Conservation (phyloP, 148 eudicot species). For the Cornus florida region DNA sequence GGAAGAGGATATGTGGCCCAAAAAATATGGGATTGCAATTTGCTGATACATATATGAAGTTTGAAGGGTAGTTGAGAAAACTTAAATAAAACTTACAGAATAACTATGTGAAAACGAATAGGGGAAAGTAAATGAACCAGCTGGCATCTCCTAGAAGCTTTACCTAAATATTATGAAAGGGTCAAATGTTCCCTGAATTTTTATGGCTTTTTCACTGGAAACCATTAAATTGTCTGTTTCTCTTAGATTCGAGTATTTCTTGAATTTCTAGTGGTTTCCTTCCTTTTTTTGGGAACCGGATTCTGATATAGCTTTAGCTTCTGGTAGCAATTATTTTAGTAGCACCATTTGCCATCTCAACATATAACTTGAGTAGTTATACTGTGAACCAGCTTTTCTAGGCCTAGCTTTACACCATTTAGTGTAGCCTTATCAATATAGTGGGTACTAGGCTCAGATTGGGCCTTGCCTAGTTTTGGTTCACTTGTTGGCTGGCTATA, state of each 20-base stretch:
- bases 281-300: not conserved
- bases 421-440: too few relatives aligned
- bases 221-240: too few relatives aligned
- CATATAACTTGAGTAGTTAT: too few relatives aligned
- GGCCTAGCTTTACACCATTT: too few relatives aligned
- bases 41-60: too few relatives aligned
- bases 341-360: not conserved
- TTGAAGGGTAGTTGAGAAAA: not conserved
- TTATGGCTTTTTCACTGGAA: not conserved
- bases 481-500: too few relatives aligned
- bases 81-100: not conserved
- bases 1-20: not conserved
- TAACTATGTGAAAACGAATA: not conserved
- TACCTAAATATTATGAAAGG: not conserved
- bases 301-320: not conserved
- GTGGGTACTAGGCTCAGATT: too few relatives aligned
- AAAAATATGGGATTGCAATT: not conserved
- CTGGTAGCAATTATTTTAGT: not conserved
- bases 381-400: too few relatives aligned
- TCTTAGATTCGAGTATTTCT: not conserved
- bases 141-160: too few relatives aligned
- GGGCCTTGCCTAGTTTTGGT: too few relatives aligned
- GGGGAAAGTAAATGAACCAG: not conserved
- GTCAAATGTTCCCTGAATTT: not conserved
- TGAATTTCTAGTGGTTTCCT: not conserved